Conservation (phyloP, 2,329 filamentous ascomycete species). For the Boeremia lycopersici region DNA sequence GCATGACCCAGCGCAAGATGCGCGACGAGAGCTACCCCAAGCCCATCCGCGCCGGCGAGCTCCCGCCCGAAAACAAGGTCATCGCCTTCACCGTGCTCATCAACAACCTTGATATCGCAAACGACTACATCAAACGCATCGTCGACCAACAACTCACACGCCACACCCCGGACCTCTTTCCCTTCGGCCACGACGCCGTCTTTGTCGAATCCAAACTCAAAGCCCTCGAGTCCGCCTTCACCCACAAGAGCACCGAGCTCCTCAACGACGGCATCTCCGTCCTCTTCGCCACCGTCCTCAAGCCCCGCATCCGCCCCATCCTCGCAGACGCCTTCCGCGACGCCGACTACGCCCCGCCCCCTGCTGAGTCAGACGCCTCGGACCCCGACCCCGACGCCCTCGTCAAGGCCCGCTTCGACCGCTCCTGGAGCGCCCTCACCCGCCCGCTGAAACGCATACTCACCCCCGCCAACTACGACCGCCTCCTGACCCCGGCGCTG, state of each 20-base stretch:
- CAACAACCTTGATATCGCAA: slow-evolving; percentile 92
- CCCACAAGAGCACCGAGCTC: slow-evolving; percentile 78
- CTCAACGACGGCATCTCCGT: slow-evolving; percentile 84
- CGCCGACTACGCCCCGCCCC: slow-evolving; percentile 75
- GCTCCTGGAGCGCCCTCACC: slow-evolving; percentile 84
- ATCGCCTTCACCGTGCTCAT: slow-evolving; percentile 90
- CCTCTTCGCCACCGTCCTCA: slow-evolving; percentile 85
- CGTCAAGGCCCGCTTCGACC: slow-evolving; percentile 79
- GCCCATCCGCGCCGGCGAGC: slow-evolving; percentile 74
- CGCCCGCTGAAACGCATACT: slow-evolving; percentile 84
- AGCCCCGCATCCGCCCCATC: slow-evolving; percentile 81
- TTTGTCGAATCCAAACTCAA: slow-evolving; percentile 72
- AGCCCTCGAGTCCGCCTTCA: slow-evolving; percentile 73
- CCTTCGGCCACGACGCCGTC: slow-evolving; percentile 75
- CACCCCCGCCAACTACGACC: slow-evolving; percentile 75
- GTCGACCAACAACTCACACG: slow-evolving; percentile 68
- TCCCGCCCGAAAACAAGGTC: slow-evolving; percentile 87
- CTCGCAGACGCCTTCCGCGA: slow-evolving; percentile 90
- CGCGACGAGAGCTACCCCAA: slow-evolving; percentile 92
- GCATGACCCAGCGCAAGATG: slow-evolving; percentile 98
- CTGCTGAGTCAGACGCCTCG: slow-evolving; percentile 65
- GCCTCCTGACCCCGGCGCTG: slow-evolving; percentile 75
- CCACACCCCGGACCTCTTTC: slow-evolving; percentile 65
- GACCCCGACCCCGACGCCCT: slow-evolving; percentile 58
- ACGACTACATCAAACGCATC: slow-evolving; percentile 89